Evolutionary conservation across 2,329 filamentous ascomycete species (phyloP).

Genomic region (Teratosphaeria viscida): DNA sequence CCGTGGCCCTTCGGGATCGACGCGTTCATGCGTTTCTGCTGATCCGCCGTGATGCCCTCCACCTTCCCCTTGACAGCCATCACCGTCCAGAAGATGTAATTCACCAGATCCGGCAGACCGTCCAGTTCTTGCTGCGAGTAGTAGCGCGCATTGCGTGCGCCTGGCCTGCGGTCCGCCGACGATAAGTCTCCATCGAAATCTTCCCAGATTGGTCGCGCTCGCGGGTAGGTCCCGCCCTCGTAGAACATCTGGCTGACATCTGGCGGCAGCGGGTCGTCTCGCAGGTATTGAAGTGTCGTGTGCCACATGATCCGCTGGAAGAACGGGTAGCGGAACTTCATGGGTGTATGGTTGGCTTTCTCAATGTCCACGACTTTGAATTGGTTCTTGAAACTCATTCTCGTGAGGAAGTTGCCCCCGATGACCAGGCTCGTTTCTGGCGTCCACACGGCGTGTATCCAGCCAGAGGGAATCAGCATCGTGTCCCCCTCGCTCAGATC

Average conservation of each 20-base stretch:
- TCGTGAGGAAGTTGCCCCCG: slow-evolving; percentile 59
- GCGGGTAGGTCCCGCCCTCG: slow-evolving; percentile 45
- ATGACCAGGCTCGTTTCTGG: slow-evolving; percentile 59
- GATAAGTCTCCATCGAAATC: slow-evolving; percentile 45
- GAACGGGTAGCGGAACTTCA: slow-evolving; percentile 56
- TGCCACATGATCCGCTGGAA: slow-evolving; percentile 64
- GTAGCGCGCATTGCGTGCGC: slow-evolving; percentile 46
- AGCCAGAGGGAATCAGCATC: slow-evolving; percentile 60
- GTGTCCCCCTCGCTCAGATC: slow-evolving; percentile 57
- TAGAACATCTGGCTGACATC: slow-evolving; percentile 45
- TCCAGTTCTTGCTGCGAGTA: slow-evolving; percentile 54
- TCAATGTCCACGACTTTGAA: slow-evolving; percentile 56
- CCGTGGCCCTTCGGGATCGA: slow-evolving; percentile 54
- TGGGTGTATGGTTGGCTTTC: slow-evolving; percentile 54
- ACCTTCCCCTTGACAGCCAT: slow-evolving; percentile 51
- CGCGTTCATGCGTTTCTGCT: slow-evolving; percentile 48
- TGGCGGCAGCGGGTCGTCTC: slow-evolving; percentile 52
- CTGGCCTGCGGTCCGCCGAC: slow-evolving; percentile 38
- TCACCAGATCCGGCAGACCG: slow-evolving; percentile 47
- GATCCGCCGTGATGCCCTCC: slow-evolving; percentile 49
- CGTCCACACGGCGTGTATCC: slow-evolving; percentile 64
- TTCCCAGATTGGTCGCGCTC: slow-evolving; percentile 47
- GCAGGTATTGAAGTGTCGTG: slow-evolving; percentile 52
- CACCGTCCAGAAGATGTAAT: slow-evolving; percentile 53
- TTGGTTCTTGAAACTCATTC: slow-evolving; percentile 56